A percentile compares a stretch with the other conserved stretches of the same genome.
Conservation (phyloP, 495 filamentous ascomycete genomes). For the Neurospora intermedia region DNA sequence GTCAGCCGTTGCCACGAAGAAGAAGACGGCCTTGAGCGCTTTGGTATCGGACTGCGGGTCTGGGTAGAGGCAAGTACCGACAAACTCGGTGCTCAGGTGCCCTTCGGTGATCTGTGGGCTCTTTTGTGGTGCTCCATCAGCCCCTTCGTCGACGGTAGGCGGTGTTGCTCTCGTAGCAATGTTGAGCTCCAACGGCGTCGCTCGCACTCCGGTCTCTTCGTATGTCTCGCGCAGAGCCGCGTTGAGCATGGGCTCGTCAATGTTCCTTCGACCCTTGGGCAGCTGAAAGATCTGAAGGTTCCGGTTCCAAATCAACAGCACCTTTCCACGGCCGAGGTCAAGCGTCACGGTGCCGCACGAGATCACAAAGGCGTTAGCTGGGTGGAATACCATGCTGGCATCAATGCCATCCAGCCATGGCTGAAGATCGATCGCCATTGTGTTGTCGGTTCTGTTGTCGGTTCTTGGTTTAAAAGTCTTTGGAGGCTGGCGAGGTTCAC, state of each 20-base stretch:
- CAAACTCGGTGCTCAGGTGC: conserved; percentile 16
- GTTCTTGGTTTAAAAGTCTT: background rate
- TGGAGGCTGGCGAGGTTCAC: background rate
- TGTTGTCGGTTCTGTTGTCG: background rate
- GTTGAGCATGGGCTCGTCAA: conserved; percentile 29
- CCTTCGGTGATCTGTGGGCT: conserved; percentile 18
- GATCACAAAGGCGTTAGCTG: conserved; percentile 29
- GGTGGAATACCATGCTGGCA: conserved; percentile 19
- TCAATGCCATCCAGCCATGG: conserved; percentile 17
- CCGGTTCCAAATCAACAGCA: conserved; percentile 33
- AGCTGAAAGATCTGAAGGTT: conserved; percentile 33
- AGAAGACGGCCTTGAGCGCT: conserved; percentile 21
- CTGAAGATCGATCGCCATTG: background rate
- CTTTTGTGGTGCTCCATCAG: background rate
- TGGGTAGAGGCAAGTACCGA: conserved; percentile 18
- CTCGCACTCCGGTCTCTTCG: conserved; percentile 34
- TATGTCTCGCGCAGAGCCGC: conserved; percentile 35
- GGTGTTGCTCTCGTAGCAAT: conserved; percentile 26
- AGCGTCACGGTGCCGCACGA: conserved; percentile 37
- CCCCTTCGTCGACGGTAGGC: conserved; percentile 1
- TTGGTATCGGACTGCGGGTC: conserved; percentile 20
- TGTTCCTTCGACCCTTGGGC: conserved; percentile 37
- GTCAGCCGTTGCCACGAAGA: conserved; percentile 20
- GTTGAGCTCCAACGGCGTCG: conserved; percentile 24
- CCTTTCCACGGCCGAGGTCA: conserved; percentile 22